Conservation (phyloP, 129 eudicot genomes). For the Lactuca sativa region DNA sequence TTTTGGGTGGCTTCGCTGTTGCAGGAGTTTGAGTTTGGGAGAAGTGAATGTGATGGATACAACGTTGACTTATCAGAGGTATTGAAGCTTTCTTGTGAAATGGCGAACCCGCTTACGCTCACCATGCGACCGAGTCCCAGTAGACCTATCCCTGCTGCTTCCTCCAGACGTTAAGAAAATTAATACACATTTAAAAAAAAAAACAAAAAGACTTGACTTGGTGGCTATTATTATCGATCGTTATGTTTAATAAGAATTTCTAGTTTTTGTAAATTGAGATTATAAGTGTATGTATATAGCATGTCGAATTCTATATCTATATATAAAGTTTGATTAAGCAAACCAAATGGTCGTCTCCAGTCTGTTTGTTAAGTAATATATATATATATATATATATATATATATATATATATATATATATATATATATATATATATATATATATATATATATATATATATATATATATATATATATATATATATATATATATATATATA, state of each 20-base stretch:
- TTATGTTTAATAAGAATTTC: not conserved
- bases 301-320: not conserved
- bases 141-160: not conserved
- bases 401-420: constrained; percentile 3
- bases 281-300: not conserved
- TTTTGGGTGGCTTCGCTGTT: constrained; percentile 80
- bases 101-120: constrained; percentile 75
- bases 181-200: not conserved
- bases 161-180: not conserved
- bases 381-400: not conserved
- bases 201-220: not conserved
- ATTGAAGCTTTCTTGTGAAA: constrained; percentile 73
- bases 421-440: constrained; percentile 1
- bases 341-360: too few species aligned
- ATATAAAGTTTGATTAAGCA: not conserved
- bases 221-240: not conserved
- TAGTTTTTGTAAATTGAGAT: not conserved
- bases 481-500: constrained; percentile 5
- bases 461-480: not conserved
- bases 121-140: constrained; percentile 43
- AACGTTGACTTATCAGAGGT: constrained; percentile 63
- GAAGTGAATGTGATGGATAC: constrained; percentile 2
- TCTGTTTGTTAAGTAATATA: too few species aligned
- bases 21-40: constrained; percentile 60
- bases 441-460: constrained; percentile 1